These are phyloP conservation scores for Pichia sp. DNA, from an alignment of 1,139 yeast genomes.

Conservation along the genomic window DNA sequence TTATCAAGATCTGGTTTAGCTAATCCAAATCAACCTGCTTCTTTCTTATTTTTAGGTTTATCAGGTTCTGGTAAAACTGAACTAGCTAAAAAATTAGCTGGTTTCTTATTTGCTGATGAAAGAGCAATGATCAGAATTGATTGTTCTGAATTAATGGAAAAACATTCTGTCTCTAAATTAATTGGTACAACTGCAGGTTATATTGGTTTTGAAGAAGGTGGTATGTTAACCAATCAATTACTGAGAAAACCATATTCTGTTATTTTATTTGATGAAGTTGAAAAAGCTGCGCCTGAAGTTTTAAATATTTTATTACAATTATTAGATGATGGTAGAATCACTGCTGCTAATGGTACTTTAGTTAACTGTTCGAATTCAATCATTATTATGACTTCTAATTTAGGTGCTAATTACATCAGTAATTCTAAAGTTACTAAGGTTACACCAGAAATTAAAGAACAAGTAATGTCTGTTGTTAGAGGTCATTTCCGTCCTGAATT, in stretches of 20 bases:
- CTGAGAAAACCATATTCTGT: constrained; percentile 93
- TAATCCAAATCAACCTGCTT: constrained; percentile 94
- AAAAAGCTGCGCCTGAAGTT: constrained; percentile 99
- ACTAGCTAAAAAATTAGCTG: constrained; percentile 92
- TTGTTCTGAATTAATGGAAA: constrained; percentile 93
- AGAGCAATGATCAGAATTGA: constrained; percentile 95
- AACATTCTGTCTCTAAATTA: constrained; percentile 89
- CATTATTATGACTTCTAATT: constrained; percentile 92
- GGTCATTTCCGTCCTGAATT: constrained; percentile 96
- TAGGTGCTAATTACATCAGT: constrained; percentile 89
- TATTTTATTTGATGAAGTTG: constrained; percentile 90
- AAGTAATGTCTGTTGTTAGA: constrained; percentile 81
- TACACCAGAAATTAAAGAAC: constrained; percentile 58
- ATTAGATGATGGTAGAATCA: constrained; percentile 93
- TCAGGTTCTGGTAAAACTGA: constrained; percentile 99
- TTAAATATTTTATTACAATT: constrained; percentile 84
- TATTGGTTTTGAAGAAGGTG: constrained; percentile 97
- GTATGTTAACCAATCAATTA: constrained; percentile 86
- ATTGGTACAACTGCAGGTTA: constrained; percentile 99
- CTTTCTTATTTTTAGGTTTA: constrained; percentile 88
- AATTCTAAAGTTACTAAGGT: constrained; percentile 61
- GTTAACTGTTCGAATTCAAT: constrained; percentile 90
- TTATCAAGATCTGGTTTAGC: constrained; percentile 92
- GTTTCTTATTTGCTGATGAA: constrained; percentile 91
- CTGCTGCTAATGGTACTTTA: constrained; percentile 89